Evolutionary conservation across 345 rosid genomes (phyloP).

Genomic region (Eucalyptus regnans): DNA sequence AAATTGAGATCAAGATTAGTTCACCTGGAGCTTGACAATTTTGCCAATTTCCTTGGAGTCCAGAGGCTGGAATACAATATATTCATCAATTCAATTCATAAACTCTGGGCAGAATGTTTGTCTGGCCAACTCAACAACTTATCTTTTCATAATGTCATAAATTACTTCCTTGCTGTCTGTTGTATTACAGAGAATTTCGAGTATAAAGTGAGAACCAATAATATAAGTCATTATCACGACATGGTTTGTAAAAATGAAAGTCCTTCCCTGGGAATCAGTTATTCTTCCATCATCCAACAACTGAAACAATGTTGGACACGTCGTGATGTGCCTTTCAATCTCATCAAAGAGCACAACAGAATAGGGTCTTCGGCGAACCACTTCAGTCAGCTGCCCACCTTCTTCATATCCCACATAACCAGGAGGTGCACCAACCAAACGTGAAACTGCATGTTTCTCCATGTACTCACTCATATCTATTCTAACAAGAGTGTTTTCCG

Average conservation of each 20-base stretch:
- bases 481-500: constrained; percentile 89
- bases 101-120: constrained; percentile 86
- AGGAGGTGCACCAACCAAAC: constrained; percentile 90
- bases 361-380: no score
- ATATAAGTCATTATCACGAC: constrained; percentile 96
- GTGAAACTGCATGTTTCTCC: constrained; percentile 94
- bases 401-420: constrained; percentile 82
- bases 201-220: constrained; percentile 81
- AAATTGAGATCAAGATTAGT: background rate
- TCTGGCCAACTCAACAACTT: constrained; percentile 84
- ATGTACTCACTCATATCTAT: constrained; percentile 94
- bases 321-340: constrained; percentile 34
- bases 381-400: no score
- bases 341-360: no score
- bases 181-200: constrained; percentile 56
- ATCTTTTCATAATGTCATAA: constrained; percentile 65
- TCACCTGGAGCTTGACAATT: constrained; percentile 33
- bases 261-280: constrained; percentile 92
- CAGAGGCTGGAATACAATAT: constrained; percentile 86
- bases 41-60: constrained; percentile 14
- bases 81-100: constrained; percentile 85
- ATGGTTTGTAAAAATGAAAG: constrained; percentile 66
- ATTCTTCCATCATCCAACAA: constrained; percentile 90
- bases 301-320: constrained; percentile 74
- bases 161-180: constrained; percentile 61